phyloP scores from a whole-genome alignment of 2,329 filamentous ascomycete species.

The Incumbomyces delicatus region DNA sequence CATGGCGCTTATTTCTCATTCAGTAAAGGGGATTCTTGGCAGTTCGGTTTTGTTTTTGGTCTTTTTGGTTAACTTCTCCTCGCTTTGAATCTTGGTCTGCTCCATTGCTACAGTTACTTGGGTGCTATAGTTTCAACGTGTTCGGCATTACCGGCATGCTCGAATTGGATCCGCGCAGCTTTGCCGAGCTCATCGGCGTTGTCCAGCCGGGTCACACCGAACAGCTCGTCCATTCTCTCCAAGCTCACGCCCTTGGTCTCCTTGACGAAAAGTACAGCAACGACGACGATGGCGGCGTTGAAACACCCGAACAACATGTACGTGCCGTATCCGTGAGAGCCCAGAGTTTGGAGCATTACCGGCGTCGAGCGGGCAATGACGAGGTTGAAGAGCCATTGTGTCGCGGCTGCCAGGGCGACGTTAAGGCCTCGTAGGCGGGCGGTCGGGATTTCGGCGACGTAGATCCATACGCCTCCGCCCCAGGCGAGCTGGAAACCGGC shows the following conservation, averaged over 20 bases:
- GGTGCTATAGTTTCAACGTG: too few relatives aligned
- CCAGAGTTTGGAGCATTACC: constrained; percentile 49
- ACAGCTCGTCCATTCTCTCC: constrained; percentile 58
- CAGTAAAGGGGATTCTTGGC: too few relatives aligned
- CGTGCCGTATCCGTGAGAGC: constrained; percentile 45
- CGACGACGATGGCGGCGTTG: constrained; percentile 55
- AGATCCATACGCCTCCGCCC: constrained; percentile 65
- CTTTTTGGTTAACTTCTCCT: too few relatives aligned
- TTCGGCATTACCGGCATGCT: too few relatives aligned
- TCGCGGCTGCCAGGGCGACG: constrained; percentile 57
- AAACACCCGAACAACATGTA: constrained; percentile 62
- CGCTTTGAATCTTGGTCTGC: too few relatives aligned
- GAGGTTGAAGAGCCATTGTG: constrained; percentile 67
- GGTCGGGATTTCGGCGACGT: constrained; percentile 60
- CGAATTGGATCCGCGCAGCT: background rate
- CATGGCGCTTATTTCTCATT: too few relatives aligned
- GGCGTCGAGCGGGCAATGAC: constrained; percentile 47
- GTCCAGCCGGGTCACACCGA: constrained; percentile 37
- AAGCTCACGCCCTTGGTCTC: constrained; percentile 58
- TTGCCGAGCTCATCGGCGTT: constrained; percentile 2
- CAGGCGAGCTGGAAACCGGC: constrained; percentile 61
- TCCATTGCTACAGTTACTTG: too few relatives aligned
- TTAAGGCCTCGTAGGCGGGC: constrained; percentile 57
- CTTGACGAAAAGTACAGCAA: constrained; percentile 59
- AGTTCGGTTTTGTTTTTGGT: too few relatives aligned